phyloP scores from a whole-genome alignment of 768 basidiomycete species.

The Lenzites betulinus region DNA sequence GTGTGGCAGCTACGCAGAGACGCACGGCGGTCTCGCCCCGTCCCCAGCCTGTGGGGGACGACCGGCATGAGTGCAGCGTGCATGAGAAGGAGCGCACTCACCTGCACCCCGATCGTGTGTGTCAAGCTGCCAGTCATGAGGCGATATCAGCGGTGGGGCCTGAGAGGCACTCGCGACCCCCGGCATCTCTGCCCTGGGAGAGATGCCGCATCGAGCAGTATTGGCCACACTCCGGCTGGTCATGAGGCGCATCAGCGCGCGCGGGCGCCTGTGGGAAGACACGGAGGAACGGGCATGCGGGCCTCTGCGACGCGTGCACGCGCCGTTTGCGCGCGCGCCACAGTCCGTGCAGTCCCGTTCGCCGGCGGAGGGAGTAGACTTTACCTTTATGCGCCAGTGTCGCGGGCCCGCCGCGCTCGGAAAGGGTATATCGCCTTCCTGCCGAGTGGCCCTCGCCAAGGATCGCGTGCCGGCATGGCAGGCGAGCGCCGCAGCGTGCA shows the following conservation, averaged over 20 bases:
- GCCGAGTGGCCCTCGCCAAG: not conserved
- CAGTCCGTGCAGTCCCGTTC: not conserved
- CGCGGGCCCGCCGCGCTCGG: not conserved
- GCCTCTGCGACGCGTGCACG: not conserved
- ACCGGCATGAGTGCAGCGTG: not conserved
- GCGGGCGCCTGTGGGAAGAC: not conserved
- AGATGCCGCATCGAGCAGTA: conserved; percentile 1
- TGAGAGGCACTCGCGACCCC: not conserved
- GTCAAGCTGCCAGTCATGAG: not conserved
- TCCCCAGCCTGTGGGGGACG: not conserved
- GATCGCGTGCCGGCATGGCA: not conserved
- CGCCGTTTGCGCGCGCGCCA: not conserved
- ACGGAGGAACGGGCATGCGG: conserved; percentile 1
- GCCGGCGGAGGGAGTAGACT: conserved; percentile 7
- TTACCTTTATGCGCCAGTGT: conserved; percentile 1
- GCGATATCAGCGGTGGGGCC: not conserved
- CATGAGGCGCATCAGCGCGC: conserved; percentile 11
- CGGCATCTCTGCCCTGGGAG: not conserved
- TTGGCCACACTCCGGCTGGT: conserved; percentile 3
- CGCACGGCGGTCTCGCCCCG: not conserved
- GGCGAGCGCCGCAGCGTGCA: not conserved
- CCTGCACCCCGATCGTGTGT: not conserved
- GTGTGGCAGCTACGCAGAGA: not conserved
- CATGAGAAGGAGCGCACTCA: not conserved
- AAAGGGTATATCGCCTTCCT: not conserved